Evolutionary conservation across 805 yeast species (phyloP), one percentile per base, ranked within the genome.

Genomic region (Suhomyces sp.): DNA sequence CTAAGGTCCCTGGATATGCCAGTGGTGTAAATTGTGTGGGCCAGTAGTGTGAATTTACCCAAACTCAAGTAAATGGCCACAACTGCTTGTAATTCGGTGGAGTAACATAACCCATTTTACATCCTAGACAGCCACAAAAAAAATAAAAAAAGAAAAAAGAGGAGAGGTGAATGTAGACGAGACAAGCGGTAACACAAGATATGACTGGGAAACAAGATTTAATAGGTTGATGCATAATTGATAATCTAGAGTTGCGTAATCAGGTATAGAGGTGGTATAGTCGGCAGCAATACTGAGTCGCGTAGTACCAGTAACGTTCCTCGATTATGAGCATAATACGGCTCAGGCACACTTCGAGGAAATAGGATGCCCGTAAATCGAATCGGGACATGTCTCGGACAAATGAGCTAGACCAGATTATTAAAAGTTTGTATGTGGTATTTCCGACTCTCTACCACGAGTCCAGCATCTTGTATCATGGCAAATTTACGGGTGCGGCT

Each of bases 1-100:
- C 41, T 37, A 9, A 37, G 19, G 24, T 29, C 13, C 46, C 25
- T 17, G 24, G 29, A 46, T 40, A 46, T 46, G 48, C 43, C 43
- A 27, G 43, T 46, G 22, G 10, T 45, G 21, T 46, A 27, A 25
- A 20, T 2, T 8, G 21, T 17, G 20, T 4, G n/a, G 8, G 40
- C 17, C n/a, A 15, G 20, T 10, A 19, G 12, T 17, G 41, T 37
- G 41, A 37, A 6, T 9, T 37, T 37, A 37, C 20, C 17, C 22
- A 9, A 19, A 4, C 8, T 19, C 22, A 17, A 17, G 5, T 9
- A n/a, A 37, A 1, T n/a, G 35, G 35, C 35, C 7, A 12, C 35
- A 31, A 31, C 35, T n/a, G 15, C 35, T 31, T 31, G 17, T 31
- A 31, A 31, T 37, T n/a, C 12, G 13, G 21, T 37, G 8, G 41